Conservation (phyloP, 805 yeast species). For the Kazachstania psychrophila region DNA sequence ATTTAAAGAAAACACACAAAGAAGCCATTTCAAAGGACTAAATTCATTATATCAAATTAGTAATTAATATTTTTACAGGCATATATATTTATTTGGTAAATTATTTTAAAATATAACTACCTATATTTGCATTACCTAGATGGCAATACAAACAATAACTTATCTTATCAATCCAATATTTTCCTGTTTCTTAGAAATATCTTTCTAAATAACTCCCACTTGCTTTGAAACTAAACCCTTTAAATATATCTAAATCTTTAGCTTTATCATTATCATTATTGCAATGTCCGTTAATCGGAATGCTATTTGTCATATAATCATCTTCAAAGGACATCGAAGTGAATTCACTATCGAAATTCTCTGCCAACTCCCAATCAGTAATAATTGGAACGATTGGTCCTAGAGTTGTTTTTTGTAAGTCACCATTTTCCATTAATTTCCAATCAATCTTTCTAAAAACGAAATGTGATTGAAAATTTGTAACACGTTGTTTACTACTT, state of each 20-base stretch:
- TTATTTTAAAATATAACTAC: background rate
- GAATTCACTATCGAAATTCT: conserved; percentile 73
- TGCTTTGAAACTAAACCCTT: conserved; percentile 32
- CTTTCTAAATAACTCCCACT: conserved; percentile 30
- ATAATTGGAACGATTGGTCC: conserved; percentile 83
- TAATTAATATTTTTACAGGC: background rate
- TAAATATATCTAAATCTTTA: conserved; percentile 18
- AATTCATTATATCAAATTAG: background rate
- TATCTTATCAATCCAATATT: background rate
- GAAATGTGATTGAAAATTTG: conserved; percentile 48
- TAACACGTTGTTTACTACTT: conserved; percentile 23
- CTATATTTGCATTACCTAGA: background rate
- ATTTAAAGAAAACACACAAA: conserved; percentile 15
- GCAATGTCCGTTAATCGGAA: conserved; percentile 6
- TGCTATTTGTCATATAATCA: conserved; percentile 8
- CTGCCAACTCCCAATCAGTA: conserved; percentile 74
- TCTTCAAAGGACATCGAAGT: conserved; percentile 52
- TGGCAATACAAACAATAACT: background rate
- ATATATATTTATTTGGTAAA: background rate
- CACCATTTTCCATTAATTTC: conserved; percentile 45
- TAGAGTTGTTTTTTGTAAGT: conserved; percentile 33
- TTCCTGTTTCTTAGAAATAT: conserved; percentile 16
- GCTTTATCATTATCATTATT: background rate
- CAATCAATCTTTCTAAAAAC: conserved; percentile 74
- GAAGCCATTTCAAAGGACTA: conserved; percentile 8